Conservation (phyloP, 805 yeast genomes). For the Starmerella powellii region DNA sequence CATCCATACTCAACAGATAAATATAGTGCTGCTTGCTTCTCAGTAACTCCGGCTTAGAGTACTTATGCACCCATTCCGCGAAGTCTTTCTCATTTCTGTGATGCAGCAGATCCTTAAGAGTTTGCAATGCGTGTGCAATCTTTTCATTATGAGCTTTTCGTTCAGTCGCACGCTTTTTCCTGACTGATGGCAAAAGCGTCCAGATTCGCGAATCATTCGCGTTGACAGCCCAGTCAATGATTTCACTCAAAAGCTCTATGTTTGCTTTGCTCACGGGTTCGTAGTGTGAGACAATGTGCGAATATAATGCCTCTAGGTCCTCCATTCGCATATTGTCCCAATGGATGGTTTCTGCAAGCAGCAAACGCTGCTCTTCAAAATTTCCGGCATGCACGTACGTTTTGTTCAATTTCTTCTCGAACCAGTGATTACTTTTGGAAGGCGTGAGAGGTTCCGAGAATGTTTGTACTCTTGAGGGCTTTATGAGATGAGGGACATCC, state of each 20-base stretch:
- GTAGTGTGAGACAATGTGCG: slow-evolving; percentile 11
- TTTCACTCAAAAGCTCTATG: slow-evolving; percentile 7
- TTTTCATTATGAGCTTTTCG: neutral
- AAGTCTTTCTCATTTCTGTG: neutral
- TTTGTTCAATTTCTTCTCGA: slow-evolving; percentile 1
- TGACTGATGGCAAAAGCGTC: slow-evolving; percentile 9
- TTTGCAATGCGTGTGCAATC: neutral
- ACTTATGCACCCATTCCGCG: slow-evolving; percentile 1
- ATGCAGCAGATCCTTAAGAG: neutral
- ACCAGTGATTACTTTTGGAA: neutral
- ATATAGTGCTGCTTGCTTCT: slow-evolving; percentile 4
- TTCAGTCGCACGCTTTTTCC: slow-evolving; percentile 4
- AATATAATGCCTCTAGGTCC: slow-evolving; percentile 11
- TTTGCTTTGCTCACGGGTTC: slow-evolving; percentile 5
- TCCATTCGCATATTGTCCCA: slow-evolving; percentile 5
- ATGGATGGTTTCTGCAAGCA: neutral
- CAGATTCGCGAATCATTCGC: slow-evolving; percentile 21
- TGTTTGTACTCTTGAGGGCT: neutral
- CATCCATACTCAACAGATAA: slow-evolving; percentile 4
- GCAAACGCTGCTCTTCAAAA: slow-evolving; percentile 3
- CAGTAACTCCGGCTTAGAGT: neutral
- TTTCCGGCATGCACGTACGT: slow-evolving; percentile 9
- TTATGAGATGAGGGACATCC: too few relatives aligned
- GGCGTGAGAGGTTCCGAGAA: neutral
- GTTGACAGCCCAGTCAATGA: slow-evolving; percentile 19